Percentiles rank a stretch among this genome's conserved stretches.
Conservation (phyloP, 257 asterid genomes). For the Ophiorrhiza pumila region DNA sequence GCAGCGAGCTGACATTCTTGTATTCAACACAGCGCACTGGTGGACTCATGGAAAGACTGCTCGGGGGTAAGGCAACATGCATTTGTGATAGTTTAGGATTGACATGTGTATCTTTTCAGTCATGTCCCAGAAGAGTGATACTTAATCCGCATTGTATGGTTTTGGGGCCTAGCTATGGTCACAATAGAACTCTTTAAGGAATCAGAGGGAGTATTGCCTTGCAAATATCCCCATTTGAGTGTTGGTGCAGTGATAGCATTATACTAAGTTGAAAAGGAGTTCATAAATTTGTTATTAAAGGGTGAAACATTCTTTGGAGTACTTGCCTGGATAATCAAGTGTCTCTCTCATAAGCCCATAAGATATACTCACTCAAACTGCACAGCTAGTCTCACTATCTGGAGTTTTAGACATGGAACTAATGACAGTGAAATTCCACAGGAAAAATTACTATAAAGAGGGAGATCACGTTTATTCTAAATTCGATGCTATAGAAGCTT, state of each 20-base stretch:
- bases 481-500: constrained; percentile 87
- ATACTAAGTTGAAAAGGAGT: neutral
- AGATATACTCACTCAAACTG: neutral
- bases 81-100: neutral
- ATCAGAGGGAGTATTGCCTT: neutral
- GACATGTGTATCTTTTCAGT: neutral
- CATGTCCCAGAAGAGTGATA: too few relatives aligned
- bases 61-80: constrained; percentile 56
- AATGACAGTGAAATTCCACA: constrained; percentile 29
- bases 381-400: neutral
- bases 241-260: neutral
- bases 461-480: constrained; percentile 60
- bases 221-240: neutral
- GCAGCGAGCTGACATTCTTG: constrained; percentile 88
- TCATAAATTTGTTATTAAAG: neutral
- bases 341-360: neutral
- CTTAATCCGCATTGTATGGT: neutral
- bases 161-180: neutral
- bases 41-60: constrained; percentile 98
- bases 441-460: constrained; percentile 89
- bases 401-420: constrained; percentile 19
- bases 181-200: neutral
- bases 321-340: neutral
- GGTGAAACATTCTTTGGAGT: neutral
- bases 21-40: constrained; percentile 97